Percentiles rank a stretch among this genome's conserved stretches.
Conservation (phyloP, 441 rosid species). For the Brassica balearica region DNA sequence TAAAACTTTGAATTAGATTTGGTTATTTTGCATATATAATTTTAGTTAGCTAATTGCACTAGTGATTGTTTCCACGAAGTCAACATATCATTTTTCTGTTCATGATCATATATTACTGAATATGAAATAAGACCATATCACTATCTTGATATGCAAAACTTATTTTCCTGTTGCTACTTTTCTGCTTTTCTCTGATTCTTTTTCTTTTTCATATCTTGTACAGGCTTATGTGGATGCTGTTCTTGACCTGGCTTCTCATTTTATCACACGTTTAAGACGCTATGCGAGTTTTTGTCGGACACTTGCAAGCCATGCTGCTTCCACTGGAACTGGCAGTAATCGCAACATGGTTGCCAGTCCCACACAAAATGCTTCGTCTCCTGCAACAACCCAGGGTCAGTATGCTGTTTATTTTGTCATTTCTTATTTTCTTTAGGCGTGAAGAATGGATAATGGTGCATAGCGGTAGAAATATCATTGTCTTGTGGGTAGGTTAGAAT, state of each 20-base stretch:
- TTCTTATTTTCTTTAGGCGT: slow-evolving; percentile 9
- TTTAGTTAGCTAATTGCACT: slow-evolving; percentile 13
- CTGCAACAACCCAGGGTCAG: slow-evolving; percentile 83
- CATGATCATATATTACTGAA: slow-evolving; percentile 18
- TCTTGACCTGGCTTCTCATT: slow-evolving; percentile 99
- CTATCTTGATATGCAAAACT: background rate
- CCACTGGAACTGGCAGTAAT: slow-evolving; percentile 90
- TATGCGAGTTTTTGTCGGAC: slow-evolving; percentile 99
- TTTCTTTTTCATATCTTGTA: slow-evolving; percentile 23
- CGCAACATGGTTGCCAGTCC: slow-evolving; percentile 89
- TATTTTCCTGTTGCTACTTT: slow-evolving; percentile 14
- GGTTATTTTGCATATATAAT: slow-evolving; percentile 13
- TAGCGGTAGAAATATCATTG: slow-evolving; percentile 18
- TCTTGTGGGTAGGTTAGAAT: background rate
- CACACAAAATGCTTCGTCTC: slow-evolving; percentile 79
- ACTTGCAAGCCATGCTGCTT: slow-evolving; percentile 96
- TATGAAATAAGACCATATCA: slow-evolving; percentile 28
- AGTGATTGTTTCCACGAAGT: slow-evolving; percentile 18
- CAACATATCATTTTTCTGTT: slow-evolving; percentile 2
- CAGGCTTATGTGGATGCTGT: slow-evolving; percentile 99
- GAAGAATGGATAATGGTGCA: slow-evolving; percentile 8
- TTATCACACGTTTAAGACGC: slow-evolving; percentile 95
- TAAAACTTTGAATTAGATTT: background rate
- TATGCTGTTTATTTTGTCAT: slow-evolving; percentile 38
- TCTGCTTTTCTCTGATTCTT: background rate